Conservation (phyloP, 352 stramenopile species). For the Globisporangium cylindrosporum region DNA sequence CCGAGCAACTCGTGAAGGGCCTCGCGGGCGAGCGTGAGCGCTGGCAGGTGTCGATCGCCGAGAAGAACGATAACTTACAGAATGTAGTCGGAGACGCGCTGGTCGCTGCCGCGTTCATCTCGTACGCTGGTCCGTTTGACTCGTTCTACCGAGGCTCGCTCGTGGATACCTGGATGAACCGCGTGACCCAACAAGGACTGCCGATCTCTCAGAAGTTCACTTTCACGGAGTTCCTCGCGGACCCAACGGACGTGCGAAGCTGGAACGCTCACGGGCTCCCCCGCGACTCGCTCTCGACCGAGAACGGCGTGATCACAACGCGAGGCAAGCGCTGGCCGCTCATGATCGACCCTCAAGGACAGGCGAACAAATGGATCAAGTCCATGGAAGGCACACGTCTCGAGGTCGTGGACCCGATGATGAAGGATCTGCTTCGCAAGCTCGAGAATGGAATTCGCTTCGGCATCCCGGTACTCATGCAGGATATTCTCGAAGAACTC, state of each 20-base stretch:
- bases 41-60: conserved; percentile 90
- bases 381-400: conserved; percentile 89
- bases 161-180: conserved; percentile 88
- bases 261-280: conserved; percentile 96
- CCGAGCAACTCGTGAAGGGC: conserved; percentile 93
- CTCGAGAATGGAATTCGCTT: conserved; percentile 94
- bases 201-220: conserved; percentile 87
- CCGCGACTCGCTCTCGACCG: conserved; percentile 90
- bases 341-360: conserved; percentile 96
- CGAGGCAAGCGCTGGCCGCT: conserved; percentile 93
- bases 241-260: conserved; percentile 91
- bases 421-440: conserved; percentile 92
- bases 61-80: conserved; percentile 85
- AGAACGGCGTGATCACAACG: conserved; percentile 96
- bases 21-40: conserved; percentile 92
- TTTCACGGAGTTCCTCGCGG: conserved; percentile 91
- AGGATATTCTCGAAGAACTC: conserved; percentile 95
- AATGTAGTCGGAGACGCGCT: conserved; percentile 92
- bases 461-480: conserved; percentile 91
- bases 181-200: conserved; percentile 79
- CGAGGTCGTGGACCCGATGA: conserved; percentile 93
- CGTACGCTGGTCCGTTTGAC: conserved; percentile 95
- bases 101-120: conserved; percentile 92
- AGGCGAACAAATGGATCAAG: conserved; percentile 97
- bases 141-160: conserved; percentile 86